Conservation (phyloP, 2,329 filamentous ascomycete genomes). For the Metarhizium album region DNA sequence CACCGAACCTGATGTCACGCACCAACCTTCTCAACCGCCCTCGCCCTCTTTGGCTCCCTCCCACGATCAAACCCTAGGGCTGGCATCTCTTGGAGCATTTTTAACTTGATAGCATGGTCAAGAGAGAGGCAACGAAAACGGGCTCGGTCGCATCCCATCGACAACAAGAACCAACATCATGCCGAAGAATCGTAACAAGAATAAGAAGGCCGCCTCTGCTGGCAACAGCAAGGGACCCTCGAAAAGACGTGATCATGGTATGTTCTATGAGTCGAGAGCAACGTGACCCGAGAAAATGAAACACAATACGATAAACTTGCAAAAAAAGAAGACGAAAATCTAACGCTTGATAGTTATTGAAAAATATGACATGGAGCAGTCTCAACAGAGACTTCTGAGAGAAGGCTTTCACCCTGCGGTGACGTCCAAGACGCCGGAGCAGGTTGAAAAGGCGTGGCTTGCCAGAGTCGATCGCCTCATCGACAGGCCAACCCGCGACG, state of each 20-base stretch:
- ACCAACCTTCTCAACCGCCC: too few species aligned
- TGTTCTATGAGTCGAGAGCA: neutral
- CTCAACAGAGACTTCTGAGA: slow-evolving; percentile 6
- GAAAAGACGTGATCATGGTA: neutral
- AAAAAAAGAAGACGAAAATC: too few species aligned
- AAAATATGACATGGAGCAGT: slow-evolving; percentile 9
- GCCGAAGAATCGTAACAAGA: neutral
- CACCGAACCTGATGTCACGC: too few species aligned
- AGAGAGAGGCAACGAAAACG: neutral
- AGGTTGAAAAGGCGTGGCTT: slow-evolving; percentile 6
- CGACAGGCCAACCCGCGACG: neutral
- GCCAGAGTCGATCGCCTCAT: neutral
- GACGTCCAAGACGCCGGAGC: slow-evolving; percentile 4
- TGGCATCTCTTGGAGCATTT: neutral
- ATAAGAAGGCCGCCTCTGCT: neutral
- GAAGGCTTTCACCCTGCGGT: slow-evolving; percentile 11
- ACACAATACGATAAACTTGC: too few species aligned
- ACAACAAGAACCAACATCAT: neutral
- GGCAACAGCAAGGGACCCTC: neutral
- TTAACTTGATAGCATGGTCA: neutral
- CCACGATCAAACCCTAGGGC: too few species aligned
- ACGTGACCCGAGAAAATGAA: neutral
- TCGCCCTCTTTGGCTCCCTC: too few species aligned
- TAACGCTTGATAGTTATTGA: neutral
- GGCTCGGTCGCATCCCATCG: neutral